Evolutionary conservation across 768 basidiomycete species (phyloP), one percentile per base, ranked within the genome.

Genomic region (Clitopilus passeckerianus): DNA sequence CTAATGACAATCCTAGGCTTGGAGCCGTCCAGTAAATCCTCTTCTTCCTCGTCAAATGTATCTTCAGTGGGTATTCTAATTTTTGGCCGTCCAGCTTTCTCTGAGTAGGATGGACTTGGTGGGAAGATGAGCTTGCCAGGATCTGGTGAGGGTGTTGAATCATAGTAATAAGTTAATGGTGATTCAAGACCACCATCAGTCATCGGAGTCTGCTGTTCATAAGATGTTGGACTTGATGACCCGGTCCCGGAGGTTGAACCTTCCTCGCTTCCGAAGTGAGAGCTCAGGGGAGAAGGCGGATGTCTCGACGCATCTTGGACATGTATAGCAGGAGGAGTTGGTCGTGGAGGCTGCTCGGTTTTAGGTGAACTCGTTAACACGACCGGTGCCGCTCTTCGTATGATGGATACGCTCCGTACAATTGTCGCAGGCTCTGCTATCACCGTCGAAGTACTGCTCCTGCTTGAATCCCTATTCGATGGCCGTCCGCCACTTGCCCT

Each of bases 371-470:
- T 57, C 23, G n/a, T 22, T 33, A 27, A 34, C 22, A 64, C 55
- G 35, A 60, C 56, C 57, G 64, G 58, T 54, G 59, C 27, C 24
- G 53, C 60, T 56, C 59, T 22, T 56, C 56, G 53, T 59, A 53
- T 41, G 10, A 86, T 70, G 20, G 75, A 79, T 8, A 76, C 80
- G 57, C 74, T 74, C 54, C 78, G 70, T 6, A 82, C 79, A 54
- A 82, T 75, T 8, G 73, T 75, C 14, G 75, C 66, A 16, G 71
- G 61, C 1, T 63, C 63, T n/a, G 66, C 73, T 1, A 73, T 74
- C 12, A 85, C 77, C 1, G 79, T 80, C 22, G 79, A 78, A 10
- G 76, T 73, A 61, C 77, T 78, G 64, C 79, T 80, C 57, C 76
- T 70, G 60, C 70, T 77, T 12, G 82, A 82, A 64, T 80, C 77